Evolutionary conservation across 805 yeast species (phyloP), one percentile per base, ranked within the genome.

Genomic region (Diddensiella santjacobensis): DNA sequence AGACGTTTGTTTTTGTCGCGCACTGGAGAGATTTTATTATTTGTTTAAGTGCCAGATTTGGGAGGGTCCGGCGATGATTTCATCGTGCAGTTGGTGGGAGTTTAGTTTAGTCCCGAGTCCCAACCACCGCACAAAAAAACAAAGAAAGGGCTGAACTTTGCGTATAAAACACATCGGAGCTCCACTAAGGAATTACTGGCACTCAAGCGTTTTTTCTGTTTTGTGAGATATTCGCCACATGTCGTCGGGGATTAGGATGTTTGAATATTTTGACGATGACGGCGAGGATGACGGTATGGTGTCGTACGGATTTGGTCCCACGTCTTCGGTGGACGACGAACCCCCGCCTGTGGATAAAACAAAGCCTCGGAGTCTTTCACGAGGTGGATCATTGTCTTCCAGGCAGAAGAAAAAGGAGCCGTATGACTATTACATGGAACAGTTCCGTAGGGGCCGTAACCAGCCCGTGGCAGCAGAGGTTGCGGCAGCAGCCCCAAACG

Each of bases 241-340:
- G 38, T 6, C 38, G 8, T 35, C 38, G 8, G 15, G 15, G 17
- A n/a, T 35, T 10, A 35, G 38, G 15, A 35, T 13, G 20, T 13
- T 35, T 35, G 38, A 17, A 13, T 13, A n/a, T 15, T n/a, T 17
- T 15, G 30, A 24, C 22, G 20, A 6, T 31, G 41, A 35, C 19
- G 18, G 5, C 22, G 41, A 42, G 26, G 44, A 43, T 19, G 50
- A 47, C 22, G 47, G 43, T 20, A 42, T 50, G 13, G 49, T 51
- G n/a, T 43, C 54, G 29, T 51, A 51, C 29, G 54, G 54, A 17
- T 51, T 23, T 20, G 54, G 54, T 8, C 54, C 54, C 5, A 51
- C 54, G 8, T 51, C 54, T 10, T 42, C 40, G 5, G 29, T 60
- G 15, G 44, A 40, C 29, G 48, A 38, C 15, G 33, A 22, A 5